Evolutionary conservation across 345 rosid species (phyloP), one percentile per base, ranked within the genome.

Genomic region (Melastoma malabathricum): DNA sequence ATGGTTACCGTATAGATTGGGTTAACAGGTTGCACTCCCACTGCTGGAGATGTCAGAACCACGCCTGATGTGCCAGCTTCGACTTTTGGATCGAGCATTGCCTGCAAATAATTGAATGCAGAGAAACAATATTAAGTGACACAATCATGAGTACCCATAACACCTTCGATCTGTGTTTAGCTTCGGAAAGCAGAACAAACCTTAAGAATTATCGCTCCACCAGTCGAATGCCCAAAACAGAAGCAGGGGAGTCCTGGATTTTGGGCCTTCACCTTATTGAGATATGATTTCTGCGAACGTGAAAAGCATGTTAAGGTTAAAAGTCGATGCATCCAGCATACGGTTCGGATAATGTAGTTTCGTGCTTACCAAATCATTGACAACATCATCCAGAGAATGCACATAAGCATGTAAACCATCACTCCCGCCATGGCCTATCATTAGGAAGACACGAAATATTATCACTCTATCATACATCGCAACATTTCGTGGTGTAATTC

Each of bases 21-120:
- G 81, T 92, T 93, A 0, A 93, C 77, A 18, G 97, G 97, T 74
- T 87, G 84, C 59, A 92, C 98, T 57, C 98, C 93, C 27, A 87
- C 82, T 15, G 98, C 97, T 13, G 98, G 97, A 51, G 98, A 92
- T 66, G 98, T 92, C 51, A 92, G 61, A 13, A 78, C 77, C 15
- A 87, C 48, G 47, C 95, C 98, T 54, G 86, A 69, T 55, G 84
- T 59, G 61, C 61, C 61, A 41, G 64, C 64, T 61, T 79, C 83
- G 5, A 82, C 58, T 62, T 69, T 77, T 43, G 94, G 86, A 75
- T 76, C 80, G 18, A 80, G 72, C 61, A 72, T 65, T 12, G 97
- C 84, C 98, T 90, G 54, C 52, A 57, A 45, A 8, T 15, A 23
- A 43, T 25, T 25, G 10, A 41, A 23, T 19, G 39, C 38, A 20